Evolutionary conservation across 805 yeast genomes (phyloP), one percentile per base, ranked within the genome.

Genomic region (Sugiyamaella boreocaroliniensis): DNA sequence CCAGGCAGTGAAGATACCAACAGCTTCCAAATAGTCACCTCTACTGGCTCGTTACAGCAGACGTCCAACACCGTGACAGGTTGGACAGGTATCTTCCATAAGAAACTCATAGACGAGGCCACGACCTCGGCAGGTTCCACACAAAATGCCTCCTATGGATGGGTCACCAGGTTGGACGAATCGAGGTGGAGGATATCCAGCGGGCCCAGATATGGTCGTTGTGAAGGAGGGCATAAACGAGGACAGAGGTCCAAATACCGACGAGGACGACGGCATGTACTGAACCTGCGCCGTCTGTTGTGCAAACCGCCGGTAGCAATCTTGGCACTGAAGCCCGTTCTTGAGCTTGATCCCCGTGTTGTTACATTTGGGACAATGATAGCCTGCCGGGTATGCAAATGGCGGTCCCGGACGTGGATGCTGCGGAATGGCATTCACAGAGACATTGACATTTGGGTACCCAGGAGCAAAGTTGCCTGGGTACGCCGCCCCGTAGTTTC

Each of bases 141-240:
- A 88, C 2, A 83, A 58, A 0, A 74, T 65, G 0, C 96, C 95
- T 0, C 96, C 95, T 56, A 78, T 64, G 32, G 82, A 61, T 1
- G 93, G 92, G 61, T 87, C 95, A 1, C 95, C 95, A 0, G 95
- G 93, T 18, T 62, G 64, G 1, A 86, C 84, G 14, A 78, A 68
- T 16, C 76, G 48, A 1, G 80, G 75, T 45, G 60, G 40, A 47
- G 65, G 68, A 5, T 65, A 64, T 1, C 71, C 70, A 5, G 61
- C 56, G 18, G 45, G 51, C 9, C 46, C 20, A n/a, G 54, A 37
- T 10, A 32, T 11, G 2, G 55, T 26, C 62, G 58, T 15, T 49
- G 62, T 20, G 43, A 22, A 15, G 29, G 47, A 47, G 12, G 34
- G 50, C 18, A 49, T 48, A 55, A 63, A 40, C 61, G 64, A 43